A percentile compares a stretch with the other conserved stretches of the same genome.
phyloP scores from a whole-genome alignment of 2,329 filamentous ascomycete genomes.

The Paecilomyces fulvus region DNA sequence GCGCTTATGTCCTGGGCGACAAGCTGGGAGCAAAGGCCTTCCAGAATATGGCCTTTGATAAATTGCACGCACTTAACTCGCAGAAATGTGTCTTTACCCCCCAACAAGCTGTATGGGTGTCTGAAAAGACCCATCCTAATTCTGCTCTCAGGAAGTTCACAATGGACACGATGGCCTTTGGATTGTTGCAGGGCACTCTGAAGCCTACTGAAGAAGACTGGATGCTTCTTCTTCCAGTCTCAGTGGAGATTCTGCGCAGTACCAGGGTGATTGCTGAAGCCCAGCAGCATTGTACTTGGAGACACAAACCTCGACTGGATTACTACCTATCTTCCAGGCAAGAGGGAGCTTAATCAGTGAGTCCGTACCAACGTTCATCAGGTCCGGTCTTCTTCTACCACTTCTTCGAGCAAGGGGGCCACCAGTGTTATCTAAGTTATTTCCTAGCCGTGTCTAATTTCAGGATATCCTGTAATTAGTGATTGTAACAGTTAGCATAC shows the following conservation, averaged over 20 bases:
- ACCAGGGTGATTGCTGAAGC: neutral
- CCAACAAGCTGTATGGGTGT: conserved; percentile 4
- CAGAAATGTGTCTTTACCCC: neutral
- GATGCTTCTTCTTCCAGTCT: conserved; percentile 1
- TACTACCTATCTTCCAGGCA: neutral
- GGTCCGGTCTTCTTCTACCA: too few relatives aligned
- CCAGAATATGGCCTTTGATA: conserved; percentile 1
- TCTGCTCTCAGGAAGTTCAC: conserved; percentile 4
- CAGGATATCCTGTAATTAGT: too few relatives aligned
- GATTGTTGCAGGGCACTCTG: conserved; percentile 1
- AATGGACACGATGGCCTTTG: conserved; percentile 5
- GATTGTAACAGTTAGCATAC: too few relatives aligned
- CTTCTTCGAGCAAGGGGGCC: too few relatives aligned
- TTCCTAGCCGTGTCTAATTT: too few relatives aligned
- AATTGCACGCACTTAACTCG: conserved; percentile 1
- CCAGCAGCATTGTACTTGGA: neutral
- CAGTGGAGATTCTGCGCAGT: conserved; percentile 3
- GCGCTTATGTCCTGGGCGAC: conserved; percentile 6
- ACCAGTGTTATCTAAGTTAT: too few relatives aligned
- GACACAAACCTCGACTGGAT: neutral
- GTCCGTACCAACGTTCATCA: too few relatives aligned
- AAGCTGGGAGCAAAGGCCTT: conserved; percentile 2
- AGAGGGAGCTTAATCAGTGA: neutral
- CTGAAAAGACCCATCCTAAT: conserved; percentile 2
- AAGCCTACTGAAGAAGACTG: conserved; percentile 1